Conservation (phyloP, 257 asterid species). For the Cordia subcordata region DNA sequence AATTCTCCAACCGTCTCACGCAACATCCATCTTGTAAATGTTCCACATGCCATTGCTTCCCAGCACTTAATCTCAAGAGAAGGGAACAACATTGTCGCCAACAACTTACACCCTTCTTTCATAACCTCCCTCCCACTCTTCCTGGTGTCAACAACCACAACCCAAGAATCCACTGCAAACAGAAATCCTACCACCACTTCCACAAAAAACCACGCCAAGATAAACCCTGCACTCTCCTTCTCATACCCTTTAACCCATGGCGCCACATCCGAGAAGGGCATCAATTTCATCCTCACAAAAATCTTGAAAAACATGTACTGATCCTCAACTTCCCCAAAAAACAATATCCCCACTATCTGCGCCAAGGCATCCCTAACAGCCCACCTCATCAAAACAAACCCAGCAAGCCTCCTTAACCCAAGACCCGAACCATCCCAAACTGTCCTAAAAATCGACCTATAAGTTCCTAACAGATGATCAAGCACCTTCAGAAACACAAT, state of each 20-base stretch:
- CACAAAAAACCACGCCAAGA: slow-evolving; percentile 55
- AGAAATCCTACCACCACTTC: slow-evolving; percentile 64
- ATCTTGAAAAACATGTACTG: slow-evolving; percentile 60
- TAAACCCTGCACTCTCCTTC: slow-evolving; percentile 69
- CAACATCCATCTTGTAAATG: slow-evolving; percentile 60
- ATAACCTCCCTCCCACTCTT: slow-evolving; percentile 88
- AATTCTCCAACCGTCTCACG: slow-evolving; percentile 52
- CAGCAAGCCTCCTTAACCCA: slow-evolving; percentile 71
- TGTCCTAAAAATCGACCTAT: slow-evolving; percentile 47
- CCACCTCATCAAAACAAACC: slow-evolving; percentile 84
- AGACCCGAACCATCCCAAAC: slow-evolving; percentile 72
- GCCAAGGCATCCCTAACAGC: slow-evolving; percentile 87
- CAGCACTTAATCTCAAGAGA: slow-evolving; percentile 73
- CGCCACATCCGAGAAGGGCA: slow-evolving; percentile 61
- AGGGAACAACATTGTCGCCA: slow-evolving; percentile 50
- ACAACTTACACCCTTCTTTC: slow-evolving; percentile 67
- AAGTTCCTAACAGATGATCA: slow-evolving; percentile 61
- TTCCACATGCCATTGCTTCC: slow-evolving; percentile 72
- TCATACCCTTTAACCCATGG: slow-evolving; percentile 82
- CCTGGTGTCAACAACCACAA: slow-evolving; percentile 70
- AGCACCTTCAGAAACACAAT: slow-evolving; percentile 59
- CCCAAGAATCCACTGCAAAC: slow-evolving; percentile 81
- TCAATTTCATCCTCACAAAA: slow-evolving; percentile 68
- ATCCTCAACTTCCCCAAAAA: slow-evolving; percentile 78
- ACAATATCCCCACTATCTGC: slow-evolving; percentile 65